Evolutionary conservation across 768 basidiomycete genomes (phyloP).

Genomic region (Suillus lakei): DNA sequence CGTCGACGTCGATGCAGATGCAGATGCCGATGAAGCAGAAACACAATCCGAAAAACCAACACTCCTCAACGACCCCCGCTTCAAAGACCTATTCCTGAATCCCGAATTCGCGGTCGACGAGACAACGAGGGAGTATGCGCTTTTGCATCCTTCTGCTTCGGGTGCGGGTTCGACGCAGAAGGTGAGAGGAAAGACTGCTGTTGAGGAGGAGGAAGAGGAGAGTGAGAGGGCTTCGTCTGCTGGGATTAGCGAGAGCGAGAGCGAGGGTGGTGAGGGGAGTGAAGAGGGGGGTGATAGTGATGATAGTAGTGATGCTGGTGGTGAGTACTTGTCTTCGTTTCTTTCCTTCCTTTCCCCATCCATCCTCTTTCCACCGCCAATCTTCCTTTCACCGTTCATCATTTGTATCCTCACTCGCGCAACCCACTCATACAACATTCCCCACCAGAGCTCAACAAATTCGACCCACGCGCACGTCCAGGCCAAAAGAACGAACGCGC

Average conservation of each 20-base stretch:
- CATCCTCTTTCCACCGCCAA: slow-evolving; percentile 13
- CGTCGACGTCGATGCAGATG: slow-evolving; percentile 10
- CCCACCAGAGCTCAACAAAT: slow-evolving; percentile 51
- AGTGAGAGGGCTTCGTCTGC: slow-evolving; percentile 72
- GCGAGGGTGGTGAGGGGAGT: slow-evolving; percentile 45
- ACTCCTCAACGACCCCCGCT: slow-evolving; percentile 85
- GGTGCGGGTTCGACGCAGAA: slow-evolving; percentile 35
- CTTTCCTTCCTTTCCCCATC: not conserved
- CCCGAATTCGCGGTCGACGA: slow-evolving; percentile 94
- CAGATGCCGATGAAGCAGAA: slow-evolving; percentile 24
- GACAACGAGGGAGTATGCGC: slow-evolving; percentile 82
- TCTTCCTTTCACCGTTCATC: not conserved
- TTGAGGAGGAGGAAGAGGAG: slow-evolving; percentile 89
- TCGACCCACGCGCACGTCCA: slow-evolving; percentile 59
- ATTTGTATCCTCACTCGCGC: not conserved
- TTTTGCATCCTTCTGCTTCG: slow-evolving; percentile 87
- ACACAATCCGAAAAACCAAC: slow-evolving; percentile 38
- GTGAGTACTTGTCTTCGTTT: slow-evolving; percentile 34
- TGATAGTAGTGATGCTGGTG: slow-evolving; percentile 64
- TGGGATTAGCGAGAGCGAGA: slow-evolving; percentile 51
- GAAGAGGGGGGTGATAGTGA: slow-evolving; percentile 49
- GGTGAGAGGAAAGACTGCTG: slow-evolving; percentile 67
- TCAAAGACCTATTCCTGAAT: slow-evolving; percentile 88
- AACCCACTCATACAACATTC: not conserved
- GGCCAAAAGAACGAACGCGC: slow-evolving; percentile 52